Conservation (phyloP, 2,329 filamentous ascomycete species). For the Emergomyces orientalis region DNA sequence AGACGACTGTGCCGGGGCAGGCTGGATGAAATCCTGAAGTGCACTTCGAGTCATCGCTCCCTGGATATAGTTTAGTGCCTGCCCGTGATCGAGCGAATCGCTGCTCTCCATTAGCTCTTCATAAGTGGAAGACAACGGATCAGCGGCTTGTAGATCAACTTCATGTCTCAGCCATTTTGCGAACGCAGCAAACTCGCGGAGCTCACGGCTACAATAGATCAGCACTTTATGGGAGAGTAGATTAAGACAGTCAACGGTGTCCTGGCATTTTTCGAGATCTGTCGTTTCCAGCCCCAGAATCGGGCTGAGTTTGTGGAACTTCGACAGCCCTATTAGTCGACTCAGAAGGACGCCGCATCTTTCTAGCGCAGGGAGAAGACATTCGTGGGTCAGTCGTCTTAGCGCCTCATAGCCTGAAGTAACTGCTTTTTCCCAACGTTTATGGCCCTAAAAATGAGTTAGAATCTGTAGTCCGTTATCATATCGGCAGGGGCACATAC, state of each 20-base stretch:
- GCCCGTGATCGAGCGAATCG: conserved; percentile 61
- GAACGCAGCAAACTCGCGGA: conserved; percentile 67
- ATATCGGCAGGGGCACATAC: conserved; percentile 40
- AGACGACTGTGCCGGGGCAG: conserved; percentile 33
- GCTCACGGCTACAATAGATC: conserved; percentile 62
- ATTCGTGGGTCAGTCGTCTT: conserved; percentile 70
- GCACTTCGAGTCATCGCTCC: conserved; percentile 58
- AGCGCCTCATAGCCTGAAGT: conserved; percentile 67
- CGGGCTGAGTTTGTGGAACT: conserved; percentile 60
- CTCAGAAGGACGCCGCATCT: conserved; percentile 72
- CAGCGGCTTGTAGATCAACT: conserved; percentile 65
- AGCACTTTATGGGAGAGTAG: conserved; percentile 67
- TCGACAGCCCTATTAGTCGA: conserved; percentile 71
- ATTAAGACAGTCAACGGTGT: conserved; percentile 65
- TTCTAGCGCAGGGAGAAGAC: conserved; percentile 79
- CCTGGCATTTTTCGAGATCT: conserved; percentile 53
- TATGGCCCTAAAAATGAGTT: conserved; percentile 57
- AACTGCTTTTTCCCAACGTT: conserved; percentile 88
- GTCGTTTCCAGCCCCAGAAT: conserved; percentile 57
- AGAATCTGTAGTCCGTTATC: neutral
- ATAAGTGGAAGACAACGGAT: conserved; percentile 47
- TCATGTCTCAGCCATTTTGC: conserved; percentile 75
- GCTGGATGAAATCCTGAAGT: conserved; percentile 49
- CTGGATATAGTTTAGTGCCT: conserved; percentile 69
- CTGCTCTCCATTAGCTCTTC: conserved; percentile 73